These are phyloP conservation scores for Cyberlindnera mrakii DNA, from an alignment of 805 yeast species.

Conservation along the genomic window DNA sequence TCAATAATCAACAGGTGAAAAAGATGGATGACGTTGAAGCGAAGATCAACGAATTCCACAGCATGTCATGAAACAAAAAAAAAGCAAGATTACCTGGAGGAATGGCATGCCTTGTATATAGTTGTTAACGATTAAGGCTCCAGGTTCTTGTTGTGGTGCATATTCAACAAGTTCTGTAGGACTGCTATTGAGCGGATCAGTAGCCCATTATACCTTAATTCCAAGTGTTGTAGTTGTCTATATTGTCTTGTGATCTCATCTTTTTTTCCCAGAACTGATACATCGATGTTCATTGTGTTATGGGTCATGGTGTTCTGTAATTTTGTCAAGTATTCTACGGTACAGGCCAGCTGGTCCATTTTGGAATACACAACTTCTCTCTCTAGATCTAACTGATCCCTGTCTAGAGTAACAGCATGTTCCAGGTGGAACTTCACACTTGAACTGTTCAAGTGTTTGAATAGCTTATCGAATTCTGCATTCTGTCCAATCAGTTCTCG, in stretches of 20 bases:
- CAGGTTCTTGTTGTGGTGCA: too few relatives aligned
- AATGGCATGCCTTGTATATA: too few relatives aligned
- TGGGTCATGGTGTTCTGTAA: not conserved
- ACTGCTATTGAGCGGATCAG: constrained; percentile 17
- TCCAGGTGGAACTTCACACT: constrained; percentile 8
- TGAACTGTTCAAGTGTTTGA: constrained; percentile 5
- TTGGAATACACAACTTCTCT: constrained; percentile 4
- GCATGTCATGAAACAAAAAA: too few relatives aligned
- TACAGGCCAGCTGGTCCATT: constrained; percentile 2
- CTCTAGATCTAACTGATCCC: constrained; percentile 1
- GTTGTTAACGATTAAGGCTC: too few relatives aligned
- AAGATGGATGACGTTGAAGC: constrained; percentile 6
- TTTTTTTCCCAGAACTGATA: not conserved
- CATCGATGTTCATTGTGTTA: not conserved
- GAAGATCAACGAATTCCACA: constrained; percentile 9
- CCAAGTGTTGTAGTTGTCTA: constrained; percentile 7
- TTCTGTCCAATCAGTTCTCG: constrained; percentile 1
- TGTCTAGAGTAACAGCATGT: not conserved
- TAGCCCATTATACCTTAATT: constrained; percentile 17
- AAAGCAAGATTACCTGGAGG: too few relatives aligned
- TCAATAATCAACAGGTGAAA: too few relatives aligned
- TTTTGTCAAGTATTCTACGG: not conserved
- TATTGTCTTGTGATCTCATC: not conserved
- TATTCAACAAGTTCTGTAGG: constrained; percentile 15
- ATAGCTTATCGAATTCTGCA: constrained; percentile 2